Base-by-base conservation (phyloP, 805 yeast species). In the Candida tammaniensis region DNA sequence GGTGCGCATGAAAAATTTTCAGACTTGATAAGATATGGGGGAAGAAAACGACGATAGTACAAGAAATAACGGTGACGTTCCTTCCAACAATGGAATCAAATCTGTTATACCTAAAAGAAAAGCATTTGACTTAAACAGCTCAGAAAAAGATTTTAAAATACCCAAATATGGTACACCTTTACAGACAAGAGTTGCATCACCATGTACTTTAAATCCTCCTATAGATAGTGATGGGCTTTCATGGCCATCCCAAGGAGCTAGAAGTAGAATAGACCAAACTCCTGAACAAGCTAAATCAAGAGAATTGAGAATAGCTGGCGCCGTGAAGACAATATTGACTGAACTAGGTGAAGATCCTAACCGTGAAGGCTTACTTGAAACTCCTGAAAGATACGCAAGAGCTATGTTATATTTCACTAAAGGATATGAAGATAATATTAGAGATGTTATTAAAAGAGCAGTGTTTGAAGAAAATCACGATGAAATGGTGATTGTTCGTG, bases 381-480 rank as follows among this genome's bases (percentile, higher is more conserved):
- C 99, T 1, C 99, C 99, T 1, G 91, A 86, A 52, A 68, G 99
- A 45, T 93, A 89, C 58, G 98, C 99, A 0, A 72, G 94, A 41
- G 98, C 99, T 4, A 86, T 93, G 95, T 71, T 93, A 28, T 91
- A 71, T 53, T 87, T 93, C 70, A 93, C 99, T 14, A 86, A 87
- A 56, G 99, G 99, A 15, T 93, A 93, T 55, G 96, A 91, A 61
- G 95, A 89, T 48, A 89, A 88, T 57, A 83, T 93, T 40, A 74
- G 86, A 43, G 95, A 86, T 54, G 96, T 88, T 17, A 84, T 93
- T 52, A 91, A 93, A 51, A 74, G 89, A 41, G 98, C 98, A 0
- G 95, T 93, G 5, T 93, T 93, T 50, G 97, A 93, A 57, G 98
- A 93, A 57, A 95, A 93, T 56, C 98, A 93, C 56, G 98, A 93